These are phyloP conservation scores for Globisporangium cederbergense DNA, from an alignment of 352 stramenopile species.

Conservation along the genomic window DNA sequence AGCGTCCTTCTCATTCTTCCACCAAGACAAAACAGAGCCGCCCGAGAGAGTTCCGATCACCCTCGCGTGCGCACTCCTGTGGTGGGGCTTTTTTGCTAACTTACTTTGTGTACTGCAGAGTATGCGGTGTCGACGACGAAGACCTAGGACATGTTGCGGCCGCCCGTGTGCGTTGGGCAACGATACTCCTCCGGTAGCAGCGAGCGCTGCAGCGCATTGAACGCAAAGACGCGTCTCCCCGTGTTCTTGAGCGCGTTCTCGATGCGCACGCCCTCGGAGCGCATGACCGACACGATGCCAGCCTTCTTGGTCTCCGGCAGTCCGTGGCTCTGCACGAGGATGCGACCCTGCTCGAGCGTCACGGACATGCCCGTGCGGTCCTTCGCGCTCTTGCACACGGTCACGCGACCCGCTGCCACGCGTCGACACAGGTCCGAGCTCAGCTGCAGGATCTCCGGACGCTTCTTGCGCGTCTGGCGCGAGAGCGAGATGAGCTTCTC, in stretches of 20 bases:
- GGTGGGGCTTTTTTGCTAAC: not conserved
- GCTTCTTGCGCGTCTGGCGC: conserved; percentile 75
- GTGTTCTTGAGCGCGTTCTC: conserved; percentile 87
- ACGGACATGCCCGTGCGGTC: conserved; percentile 97
- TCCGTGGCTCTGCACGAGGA: conserved; percentile 76
- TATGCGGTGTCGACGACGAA: not conserved
- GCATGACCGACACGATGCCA: conserved; percentile 79
- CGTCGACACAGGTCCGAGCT: conserved; percentile 75
- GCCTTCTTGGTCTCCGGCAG: conserved; percentile 72
- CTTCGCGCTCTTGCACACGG: conserved; percentile 98
- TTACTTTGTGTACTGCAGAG: not conserved
- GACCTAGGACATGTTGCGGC: conserved; percentile 72
- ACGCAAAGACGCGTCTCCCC: conserved; percentile 75
- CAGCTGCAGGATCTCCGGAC: conserved; percentile 81
- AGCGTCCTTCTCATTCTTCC: not conserved
- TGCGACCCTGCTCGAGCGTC: conserved; percentile 92
- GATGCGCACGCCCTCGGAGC: conserved; percentile 78
- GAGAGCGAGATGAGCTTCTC: conserved; percentile 72
- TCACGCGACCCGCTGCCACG: conserved; percentile 88
- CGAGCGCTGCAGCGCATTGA: conserved; percentile 82
- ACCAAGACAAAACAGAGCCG: not conserved
- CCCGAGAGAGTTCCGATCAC: conserved; percentile 6
- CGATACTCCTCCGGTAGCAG: conserved; percentile 81
- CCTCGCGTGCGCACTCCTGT: conserved; percentile 1
- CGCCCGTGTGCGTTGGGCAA: conserved; percentile 73